These are phyloP conservation scores for Tolypocladium tropicale DNA, from an alignment of 2,329 filamentous ascomycete species.

Conservation along the genomic window DNA sequence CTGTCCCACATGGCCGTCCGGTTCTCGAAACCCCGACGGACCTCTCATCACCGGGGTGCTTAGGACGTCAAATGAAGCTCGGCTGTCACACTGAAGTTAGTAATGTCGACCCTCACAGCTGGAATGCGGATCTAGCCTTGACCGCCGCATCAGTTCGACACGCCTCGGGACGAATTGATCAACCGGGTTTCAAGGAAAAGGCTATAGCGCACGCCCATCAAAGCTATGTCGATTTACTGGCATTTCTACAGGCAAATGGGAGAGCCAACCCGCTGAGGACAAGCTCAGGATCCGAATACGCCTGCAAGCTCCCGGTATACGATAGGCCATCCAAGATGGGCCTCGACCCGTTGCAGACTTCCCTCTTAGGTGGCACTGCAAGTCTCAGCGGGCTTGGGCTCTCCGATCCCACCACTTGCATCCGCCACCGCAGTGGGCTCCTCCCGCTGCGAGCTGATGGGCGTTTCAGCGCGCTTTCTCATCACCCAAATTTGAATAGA, in stretches of 20 bases:
- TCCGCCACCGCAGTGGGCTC: background rate
- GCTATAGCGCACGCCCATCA: constrained; percentile 60
- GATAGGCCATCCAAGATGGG: constrained; percentile 33
- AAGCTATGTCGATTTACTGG: constrained; percentile 60
- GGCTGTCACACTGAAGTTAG: background rate
- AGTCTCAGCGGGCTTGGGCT: background rate
- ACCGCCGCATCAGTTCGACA: background rate
- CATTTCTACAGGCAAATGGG: constrained; percentile 51
- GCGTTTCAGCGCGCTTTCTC: background rate
- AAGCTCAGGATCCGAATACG: constrained; percentile 24
- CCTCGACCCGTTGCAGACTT: constrained; percentile 3
- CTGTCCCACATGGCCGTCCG: background rate
- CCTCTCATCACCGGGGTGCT: background rate
- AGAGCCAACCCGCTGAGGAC: constrained; percentile 32
- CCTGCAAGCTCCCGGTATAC: constrained; percentile 42
- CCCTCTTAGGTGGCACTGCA: background rate
- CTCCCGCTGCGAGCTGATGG: background rate
- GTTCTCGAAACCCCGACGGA: background rate
- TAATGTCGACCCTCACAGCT: background rate
- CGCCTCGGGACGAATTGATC: background rate
- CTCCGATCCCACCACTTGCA: background rate
- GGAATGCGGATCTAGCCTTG: background rate
- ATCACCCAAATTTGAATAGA: background rate
- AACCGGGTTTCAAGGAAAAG: constrained; percentile 52
- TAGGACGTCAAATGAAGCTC: background rate